Evolutionary conservation across 441 rosid species (phyloP).

Genomic region (Viola pubescens): DNA sequence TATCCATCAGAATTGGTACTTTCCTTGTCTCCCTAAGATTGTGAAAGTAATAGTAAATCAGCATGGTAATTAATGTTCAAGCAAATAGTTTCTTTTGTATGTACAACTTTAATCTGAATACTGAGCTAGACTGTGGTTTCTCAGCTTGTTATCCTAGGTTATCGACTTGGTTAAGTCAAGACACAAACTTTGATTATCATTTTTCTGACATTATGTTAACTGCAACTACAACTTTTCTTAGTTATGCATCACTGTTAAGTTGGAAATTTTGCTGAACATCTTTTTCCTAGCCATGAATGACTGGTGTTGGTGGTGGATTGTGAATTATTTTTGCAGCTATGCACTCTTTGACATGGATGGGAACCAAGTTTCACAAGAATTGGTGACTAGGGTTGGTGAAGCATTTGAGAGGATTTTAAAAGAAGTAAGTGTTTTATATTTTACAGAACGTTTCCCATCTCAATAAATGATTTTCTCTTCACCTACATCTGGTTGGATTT

Average conservation of each 20-base stretch:
- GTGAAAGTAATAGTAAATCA: too few relatives aligned
- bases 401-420: slow-evolving; percentile 66
- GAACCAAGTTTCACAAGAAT: slow-evolving; percentile 74
- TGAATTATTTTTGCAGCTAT: slow-evolving; percentile 45
- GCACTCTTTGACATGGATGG: slow-evolving; percentile 88
- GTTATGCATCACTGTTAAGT: background rate
- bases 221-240: background rate
- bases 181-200: too few relatives aligned
- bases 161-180: too few relatives aligned
- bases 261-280: background rate
- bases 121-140: too few relatives aligned
- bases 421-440: slow-evolving; percentile 40
- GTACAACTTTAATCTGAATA: too few relatives aligned
- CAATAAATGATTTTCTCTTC: background rate
- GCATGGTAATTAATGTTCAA: too few relatives aligned
- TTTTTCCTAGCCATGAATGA: background rate
- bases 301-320: too few relatives aligned
- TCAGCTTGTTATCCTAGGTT: too few relatives aligned
- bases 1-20: too few relatives aligned
- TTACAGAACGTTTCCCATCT: background rate
- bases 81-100: too few relatives aligned
- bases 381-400: slow-evolving; percentile 73
- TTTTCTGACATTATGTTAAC: background rate
- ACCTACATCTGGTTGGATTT: background rate
- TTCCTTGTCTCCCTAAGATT: too few relatives aligned